phyloP scores from a whole-genome alignment of 768 basidiomycete species.

The Dioszegia aurantiaca region DNA sequence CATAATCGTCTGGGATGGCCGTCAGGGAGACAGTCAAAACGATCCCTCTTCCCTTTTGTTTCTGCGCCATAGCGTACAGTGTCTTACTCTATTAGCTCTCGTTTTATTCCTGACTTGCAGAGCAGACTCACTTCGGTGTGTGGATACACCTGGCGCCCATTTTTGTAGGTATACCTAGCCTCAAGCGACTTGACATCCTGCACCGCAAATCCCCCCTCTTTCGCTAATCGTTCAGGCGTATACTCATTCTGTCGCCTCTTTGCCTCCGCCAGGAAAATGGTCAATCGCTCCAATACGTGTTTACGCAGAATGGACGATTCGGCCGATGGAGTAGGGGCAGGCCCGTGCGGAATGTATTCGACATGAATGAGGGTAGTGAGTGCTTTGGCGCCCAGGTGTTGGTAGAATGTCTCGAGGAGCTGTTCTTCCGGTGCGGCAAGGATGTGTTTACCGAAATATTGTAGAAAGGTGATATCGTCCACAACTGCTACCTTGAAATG shows the following conservation, averaged over 20 bases:
- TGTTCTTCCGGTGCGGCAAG: conserved; percentile 66
- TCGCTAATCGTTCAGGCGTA: conserved; percentile 49
- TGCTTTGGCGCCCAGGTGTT: conserved; percentile 67
- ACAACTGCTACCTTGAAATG: conserved; percentile 66
- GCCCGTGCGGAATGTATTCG: conserved; percentile 60
- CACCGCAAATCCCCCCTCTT: conserved; percentile 50
- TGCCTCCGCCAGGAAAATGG: conserved; percentile 88
- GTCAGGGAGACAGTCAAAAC: conserved; percentile 74
- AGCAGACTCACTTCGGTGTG: conserved; percentile 53
- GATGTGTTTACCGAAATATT: conserved; percentile 71
- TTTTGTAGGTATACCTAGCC: conserved; percentile 38
- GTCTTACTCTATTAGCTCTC: conserved; percentile 16
- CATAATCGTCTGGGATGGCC: conserved; percentile 80
- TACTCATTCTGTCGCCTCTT: conserved; percentile 43
- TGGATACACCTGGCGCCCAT: conserved; percentile 28
- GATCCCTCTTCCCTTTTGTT: conserved; percentile 30
- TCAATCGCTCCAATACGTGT: conserved; percentile 68
- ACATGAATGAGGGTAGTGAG: conserved; percentile 73
- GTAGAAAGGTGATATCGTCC: conserved; percentile 78
- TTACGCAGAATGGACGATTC: conserved; percentile 36
- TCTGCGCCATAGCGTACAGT: conserved; percentile 38
- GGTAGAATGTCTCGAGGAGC: conserved; percentile 83
- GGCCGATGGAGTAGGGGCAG: conserved; percentile 18
- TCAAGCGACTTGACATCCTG: conserved; percentile 39
- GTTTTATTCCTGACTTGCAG: neutral